Base-by-base conservation (phyloP, 2,329 filamentous ascomycete species). In the Aspergillus caelatus region DNA sequence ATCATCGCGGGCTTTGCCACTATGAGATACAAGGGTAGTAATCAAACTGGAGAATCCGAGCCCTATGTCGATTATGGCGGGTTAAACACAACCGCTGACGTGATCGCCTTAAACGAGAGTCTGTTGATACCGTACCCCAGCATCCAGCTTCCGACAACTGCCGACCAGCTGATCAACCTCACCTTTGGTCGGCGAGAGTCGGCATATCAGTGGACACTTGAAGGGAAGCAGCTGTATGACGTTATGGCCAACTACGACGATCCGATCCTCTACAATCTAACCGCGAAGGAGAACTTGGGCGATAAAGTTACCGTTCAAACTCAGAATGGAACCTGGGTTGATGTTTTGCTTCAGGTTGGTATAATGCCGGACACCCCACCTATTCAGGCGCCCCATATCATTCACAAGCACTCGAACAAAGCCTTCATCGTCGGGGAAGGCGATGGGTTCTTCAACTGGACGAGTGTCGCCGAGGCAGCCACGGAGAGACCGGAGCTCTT, bases 31-130 rank as follows among this genome's bases (percentile, higher is more conserved):
- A 55, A 55, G 19, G 52, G 52, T 12, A 10, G 30, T 23, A 2
- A 39, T 21, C n/a, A 26, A 4, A 1, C 36, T 8, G 52, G 16
- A 16, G 52, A 55, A 12, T 78, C 79, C 0, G 67, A 72, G 1
- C 72, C 83, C 0, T 84, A 78, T 61, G 83, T 88, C 64, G 80
- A 82, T 67, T 81, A 84, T 57, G 81, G 79, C 2, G 86, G 87
- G 9, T 19, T 55, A 32, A 55, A 55, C 2, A 68, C 78, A 0
- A 79, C 81, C 0, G 63, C 72, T 21, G 75, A 75, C 6, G 78
- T 85, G 19, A 71, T 75, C 21, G 68, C 82, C 45, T 83, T 86
- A 71, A 68, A 82, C 62, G 76, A 81, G 61, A 72, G 66, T 34
- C 65, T 65, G 2, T 80, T 82, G 41, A 75, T 74, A n/a, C 81